Evolutionary conservation across 164 flowering plant genomes (phyloP), one percentile per base, ranked within the genome.

Genomic region (Echeveria elegans): DNA sequence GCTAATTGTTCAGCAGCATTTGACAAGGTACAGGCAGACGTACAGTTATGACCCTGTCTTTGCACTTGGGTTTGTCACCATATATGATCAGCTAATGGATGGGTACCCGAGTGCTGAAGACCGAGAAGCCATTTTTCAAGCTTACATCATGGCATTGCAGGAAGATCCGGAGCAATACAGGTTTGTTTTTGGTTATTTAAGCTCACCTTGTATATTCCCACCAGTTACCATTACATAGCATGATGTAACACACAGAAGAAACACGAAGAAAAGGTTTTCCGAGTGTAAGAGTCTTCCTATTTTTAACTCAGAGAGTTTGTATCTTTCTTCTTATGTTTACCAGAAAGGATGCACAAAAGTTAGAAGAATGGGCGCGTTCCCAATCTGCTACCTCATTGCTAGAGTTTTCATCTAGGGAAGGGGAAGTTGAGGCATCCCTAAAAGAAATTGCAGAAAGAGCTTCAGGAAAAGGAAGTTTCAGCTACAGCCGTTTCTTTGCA

Each of bases 401-500:
- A 41, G 93, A 85, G 67, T 94, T 91, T 78, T 63, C 95, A 68
- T 82, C 96, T 21, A 82, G 74, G 75, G 90, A 88, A 68, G 99
- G 99, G 74, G 96, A 94, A 75, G 82, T 88, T 66, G 99, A 94
- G 75, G 83, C 71, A 45, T 73, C 82, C 66, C 64, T 94, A 40
- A 94, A 94, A 80, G 96, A 86, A 69, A 83, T 91, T 74, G 85
- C 96, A 5, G 86, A 81, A 76, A 83, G 96, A 73, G 97, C 96
- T 68, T 82, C 82, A 50, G 73, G 82, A 14, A 83, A 80, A 61
- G 90, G 82, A 18, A 81, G 75, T 69, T 94, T 94, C 76, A 85
- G 87, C 85, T 94, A 94, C 72, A 94, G 97, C 67, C 95, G 97
- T 26, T 91, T 91, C 83, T 88, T 94, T 80, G 99, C 97, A 24